Conservation (phyloP, 2,329 filamentous ascomycete species). For the Curvularia sp. region DNA sequence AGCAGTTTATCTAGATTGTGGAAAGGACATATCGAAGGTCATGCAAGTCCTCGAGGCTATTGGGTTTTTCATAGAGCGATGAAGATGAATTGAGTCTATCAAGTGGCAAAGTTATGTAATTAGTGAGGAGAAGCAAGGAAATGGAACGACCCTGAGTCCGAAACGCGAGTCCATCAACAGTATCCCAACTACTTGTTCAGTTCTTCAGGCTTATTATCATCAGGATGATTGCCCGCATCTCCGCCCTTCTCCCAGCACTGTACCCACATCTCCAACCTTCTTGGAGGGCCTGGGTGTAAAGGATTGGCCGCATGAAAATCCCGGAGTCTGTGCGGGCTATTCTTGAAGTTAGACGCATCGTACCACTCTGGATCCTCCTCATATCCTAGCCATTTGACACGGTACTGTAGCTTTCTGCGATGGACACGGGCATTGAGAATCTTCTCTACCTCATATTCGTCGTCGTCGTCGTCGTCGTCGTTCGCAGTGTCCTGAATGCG, state of each 20-base stretch:
- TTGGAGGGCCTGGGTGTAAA: conserved; percentile 12
- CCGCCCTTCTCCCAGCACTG: conserved; percentile 24
- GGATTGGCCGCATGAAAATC: conserved; percentile 18
- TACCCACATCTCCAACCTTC: conserved; percentile 17
- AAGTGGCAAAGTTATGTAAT: no score
- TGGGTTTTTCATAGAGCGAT: no score
- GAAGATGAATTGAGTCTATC: no score
- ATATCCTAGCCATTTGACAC: conserved; percentile 11
- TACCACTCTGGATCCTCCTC: conserved; percentile 8
- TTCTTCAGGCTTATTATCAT: neutral
- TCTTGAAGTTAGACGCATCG: neutral
- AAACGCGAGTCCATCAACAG: no score
- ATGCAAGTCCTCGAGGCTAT: no score
- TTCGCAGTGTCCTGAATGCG: neutral
- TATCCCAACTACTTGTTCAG: no score
- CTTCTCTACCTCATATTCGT: conserved; percentile 12
- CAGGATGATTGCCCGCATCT: conserved; percentile 20
- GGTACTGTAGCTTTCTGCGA: conserved; percentile 6
- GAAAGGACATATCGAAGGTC: no score
- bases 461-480: no score
- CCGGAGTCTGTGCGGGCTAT: conserved; percentile 4
- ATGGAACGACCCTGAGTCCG: no score
- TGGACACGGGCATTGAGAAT: conserved; percentile 5
- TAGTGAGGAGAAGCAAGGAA: no score
- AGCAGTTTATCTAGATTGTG: no score